A percentile compares a stretch with the other conserved stretches of the same genome.
Conservation (phyloP, 352 stramenopile species). For the Globisporangium viniferum region DNA sequence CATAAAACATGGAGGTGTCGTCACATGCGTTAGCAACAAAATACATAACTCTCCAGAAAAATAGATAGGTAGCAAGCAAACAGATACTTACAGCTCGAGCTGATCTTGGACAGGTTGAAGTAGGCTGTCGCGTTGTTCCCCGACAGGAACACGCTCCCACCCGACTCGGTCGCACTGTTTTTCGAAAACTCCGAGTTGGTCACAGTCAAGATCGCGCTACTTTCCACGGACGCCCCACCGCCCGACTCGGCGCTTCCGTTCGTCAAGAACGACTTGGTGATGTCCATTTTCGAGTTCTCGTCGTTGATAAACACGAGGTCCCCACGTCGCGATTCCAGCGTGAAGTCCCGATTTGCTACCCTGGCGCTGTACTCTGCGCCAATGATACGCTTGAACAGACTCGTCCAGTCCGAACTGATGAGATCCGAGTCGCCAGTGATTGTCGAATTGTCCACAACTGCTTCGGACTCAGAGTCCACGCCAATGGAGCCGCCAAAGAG, state of each 20-base stretch:
- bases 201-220: conserved; percentile 24
- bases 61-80: neutral
- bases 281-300: conserved; percentile 17
- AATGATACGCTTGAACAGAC: conserved; percentile 20
- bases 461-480: conserved; percentile 17
- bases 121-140: conserved; percentile 20
- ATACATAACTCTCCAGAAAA: neutral
- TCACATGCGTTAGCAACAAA: neutral
- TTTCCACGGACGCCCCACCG: conserved; percentile 35
- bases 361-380: conserved; percentile 20
- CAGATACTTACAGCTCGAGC: conserved; percentile 30
- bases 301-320: conserved; percentile 35
- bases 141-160: conserved; percentile 43
- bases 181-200: conserved; percentile 24
- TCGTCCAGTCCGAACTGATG: conserved; percentile 18
- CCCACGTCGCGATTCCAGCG: conserved; percentile 20
- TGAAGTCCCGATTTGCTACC: conserved; percentile 9
- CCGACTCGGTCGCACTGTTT: conserved; percentile 43
- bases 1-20: neutral
- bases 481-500: conserved; percentile 27
- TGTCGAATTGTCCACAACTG: conserved; percentile 14
- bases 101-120: conserved; percentile 28
- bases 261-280: conserved; percentile 26
- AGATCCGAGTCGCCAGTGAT: conserved; percentile 24
- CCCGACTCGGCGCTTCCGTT: conserved; percentile 43